Base-by-base conservation (phyloP, 352 stramenopile genomes). In the Pseudoperonospora humuli region DNA sequence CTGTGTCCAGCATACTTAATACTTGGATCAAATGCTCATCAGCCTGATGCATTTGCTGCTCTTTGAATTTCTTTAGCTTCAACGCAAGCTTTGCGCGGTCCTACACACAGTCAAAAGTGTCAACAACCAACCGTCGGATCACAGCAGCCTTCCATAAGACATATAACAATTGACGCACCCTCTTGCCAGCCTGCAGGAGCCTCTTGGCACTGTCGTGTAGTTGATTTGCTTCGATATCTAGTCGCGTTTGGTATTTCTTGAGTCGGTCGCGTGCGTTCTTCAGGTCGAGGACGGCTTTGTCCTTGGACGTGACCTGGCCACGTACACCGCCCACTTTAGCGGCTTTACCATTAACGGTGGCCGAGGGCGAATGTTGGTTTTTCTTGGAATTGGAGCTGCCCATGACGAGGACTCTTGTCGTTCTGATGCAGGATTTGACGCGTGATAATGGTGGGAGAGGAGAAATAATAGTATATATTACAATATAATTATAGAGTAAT, bases 1-100 rank as follows among this genome's bases (percentile, higher is more conserved):
- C 79, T 15, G 81, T 90, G 58, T 94, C 75, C 44, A 95, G 50
- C 71, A 95, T 84, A 32, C 82, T 52, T 18, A 93, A 63, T 36
- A 95, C 79, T 31, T 91, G 84, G 23, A 95, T 68, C 50, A 95
- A 54, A 45, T 95, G 82, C 27, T 80, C 72, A 49, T 93, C 79
- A 7, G 83, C 80, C 43, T 94, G 74, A 17, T 80, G 66, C 57
- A 95, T 91, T 58, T 95, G 82, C 46, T 84, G 74, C 51, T 93
- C 76, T 44, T 93, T 93, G 54, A 88, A 93, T 61, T 94, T 95
- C 42, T 88, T 93, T 21, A 94, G 63, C 50, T 93, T 87, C 24
- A 95, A 62, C 57, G 76, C 83, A 15, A 93, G 57, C 50, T 90
- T 93, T 3, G 84, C 84, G 11, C 79, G 76, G 38, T 93, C 81